Evolutionary conservation across 192 early-diverging fungal species (phyloP), one percentile per base, ranked within the genome.

Genomic region (Phycomyces blakesleeanus): DNA sequence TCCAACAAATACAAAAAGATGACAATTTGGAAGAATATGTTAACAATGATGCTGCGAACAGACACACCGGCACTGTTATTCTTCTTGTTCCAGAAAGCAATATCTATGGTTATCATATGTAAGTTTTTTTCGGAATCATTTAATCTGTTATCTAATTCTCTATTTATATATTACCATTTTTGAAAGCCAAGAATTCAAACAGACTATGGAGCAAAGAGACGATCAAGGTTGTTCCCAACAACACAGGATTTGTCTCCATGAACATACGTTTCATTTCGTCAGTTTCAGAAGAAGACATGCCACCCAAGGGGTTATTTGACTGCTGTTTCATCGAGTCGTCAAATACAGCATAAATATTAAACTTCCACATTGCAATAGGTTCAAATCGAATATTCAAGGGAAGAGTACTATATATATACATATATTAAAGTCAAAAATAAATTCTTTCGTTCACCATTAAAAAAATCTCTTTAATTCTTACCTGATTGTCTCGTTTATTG

Each of bases 131-230:
- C n/a, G n/a, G n/a, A n/a, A 20, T 66, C 11, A 25, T 27, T 34
- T 26, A 25, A n/a, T n/a, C n/a, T n/a, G n/a, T n/a, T n/a, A n/a
- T n/a, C n/a, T n/a, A n/a, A n/a, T n/a, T n/a, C 21, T 15, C 15
- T 63, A 72, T 66, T 24, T 42, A n/a, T 21, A 21, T 34, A 52
- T 25, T 73, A 91, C 90, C 92, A 68, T 93, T 96, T 79, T 94
- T 96, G 73, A 96, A 96, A 0, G 93, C 93, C 64, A 96, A 74
- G 65, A 96, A 89, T 70, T 94, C 93, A 81, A 96, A 96, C 1
- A 90, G 58, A 52, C 84, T 86, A 74, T 96, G 94, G 8, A 96
- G 68, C 16, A 88, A 51, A 34, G 89, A 89, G 24, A 95, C 93
- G 27, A 76, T 47, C n/a, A 91, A 77, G 5, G 94, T 96, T 5